These are phyloP conservation scores for Nitzschia sp. DNA, from an alignment of 108 stramenopile genomes.

Conservation along the genomic window DNA sequence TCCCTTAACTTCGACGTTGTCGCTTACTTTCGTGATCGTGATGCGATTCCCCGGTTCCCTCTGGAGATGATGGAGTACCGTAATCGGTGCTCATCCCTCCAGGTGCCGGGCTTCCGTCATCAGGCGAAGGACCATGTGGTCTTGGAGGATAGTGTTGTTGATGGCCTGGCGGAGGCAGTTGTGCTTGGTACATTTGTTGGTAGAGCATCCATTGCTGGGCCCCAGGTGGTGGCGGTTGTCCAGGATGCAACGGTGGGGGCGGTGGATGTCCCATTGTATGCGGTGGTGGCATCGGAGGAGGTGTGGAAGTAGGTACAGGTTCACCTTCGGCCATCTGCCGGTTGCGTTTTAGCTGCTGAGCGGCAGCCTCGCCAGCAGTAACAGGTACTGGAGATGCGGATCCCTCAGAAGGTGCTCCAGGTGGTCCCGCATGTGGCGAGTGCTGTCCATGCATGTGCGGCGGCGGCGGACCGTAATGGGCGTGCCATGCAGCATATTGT, in stretches of 20 bases:
- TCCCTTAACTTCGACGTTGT: constrained; percentile 4
- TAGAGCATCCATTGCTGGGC: constrained; percentile 41
- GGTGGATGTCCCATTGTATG: constrained; percentile 19
- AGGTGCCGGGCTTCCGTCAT: constrained; percentile 1
- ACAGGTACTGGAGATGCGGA: constrained; percentile 15
- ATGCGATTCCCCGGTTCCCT: constrained; percentile 11
- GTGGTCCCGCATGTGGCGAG: constrained; percentile 18
- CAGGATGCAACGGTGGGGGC: constrained; percentile 23
- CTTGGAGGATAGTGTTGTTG: constrained; percentile 10
- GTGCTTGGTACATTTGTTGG: constrained; percentile 38
- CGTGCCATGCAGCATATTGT: constrained; percentile 38
- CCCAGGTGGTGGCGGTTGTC: constrained; percentile 13
- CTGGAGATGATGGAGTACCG: constrained; percentile 5
- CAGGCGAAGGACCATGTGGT: constrained; percentile 6
- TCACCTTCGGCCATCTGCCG: constrained; percentile 12
- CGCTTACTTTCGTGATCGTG: constrained; percentile 23
- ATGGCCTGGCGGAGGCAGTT: constrained; percentile 14
- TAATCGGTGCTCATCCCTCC: not conserved
- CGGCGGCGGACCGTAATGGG: constrained; percentile 21
- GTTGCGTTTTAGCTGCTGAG: constrained; percentile 30
- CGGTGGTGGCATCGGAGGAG: constrained; percentile 7
- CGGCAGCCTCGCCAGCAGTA: constrained; percentile 50
- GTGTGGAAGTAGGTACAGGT: not conserved
- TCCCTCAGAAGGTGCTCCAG: constrained; percentile 2
- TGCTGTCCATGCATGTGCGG: constrained; percentile 17